phyloP scores from a whole-genome alignment of 2,329 filamentous ascomycete species.

The Ascochyta koolunga region DNA sequence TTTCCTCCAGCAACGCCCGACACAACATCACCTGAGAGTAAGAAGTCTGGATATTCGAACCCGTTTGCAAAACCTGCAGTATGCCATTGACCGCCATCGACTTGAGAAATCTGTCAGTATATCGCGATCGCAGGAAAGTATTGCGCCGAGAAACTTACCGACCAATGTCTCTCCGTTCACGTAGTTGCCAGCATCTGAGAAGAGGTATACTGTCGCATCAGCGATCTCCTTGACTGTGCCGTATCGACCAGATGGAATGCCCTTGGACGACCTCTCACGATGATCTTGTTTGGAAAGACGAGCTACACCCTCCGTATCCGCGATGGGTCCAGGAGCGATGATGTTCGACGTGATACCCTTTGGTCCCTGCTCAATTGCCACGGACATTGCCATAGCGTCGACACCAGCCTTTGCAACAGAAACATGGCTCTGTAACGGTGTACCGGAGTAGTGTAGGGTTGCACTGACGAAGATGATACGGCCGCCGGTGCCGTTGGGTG shows the following conservation, averaged over 20 bases:
- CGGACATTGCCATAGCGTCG: conserved; percentile 79
- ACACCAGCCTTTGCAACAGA: conserved; percentile 89
- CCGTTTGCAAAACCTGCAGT: conserved; percentile 46
- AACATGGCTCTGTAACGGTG: conserved; percentile 88
- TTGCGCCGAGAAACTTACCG: conserved; percentile 57
- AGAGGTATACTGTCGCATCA: conserved; percentile 88
- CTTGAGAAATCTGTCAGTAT: conserved; percentile 38
- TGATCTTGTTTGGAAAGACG: conserved; percentile 47
- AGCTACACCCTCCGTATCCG: conserved; percentile 72
- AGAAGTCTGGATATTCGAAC: conserved; percentile 64
- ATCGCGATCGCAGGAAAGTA: neutral
- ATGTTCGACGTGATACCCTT: conserved; percentile 86
- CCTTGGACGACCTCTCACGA: conserved; percentile 37
- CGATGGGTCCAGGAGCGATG: conserved; percentile 86
- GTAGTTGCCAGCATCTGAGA: conserved; percentile 84
- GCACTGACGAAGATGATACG: conserved; percentile 90
- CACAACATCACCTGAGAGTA: conserved; percentile 60
- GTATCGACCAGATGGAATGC: conserved; percentile 74
- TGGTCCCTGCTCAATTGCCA: conserved; percentile 89
- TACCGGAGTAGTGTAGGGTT: conserved; percentile 87
- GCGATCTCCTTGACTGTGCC: conserved; percentile 87
- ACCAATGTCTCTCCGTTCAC: conserved; percentile 84
- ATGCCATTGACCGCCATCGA: conserved; percentile 62
- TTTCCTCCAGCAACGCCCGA: conserved; percentile 65
- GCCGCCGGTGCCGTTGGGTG: conserved; percentile 67